phyloP scores from a whole-genome alignment of 1,139 yeast species.

The Geotrichum candidum region DNA sequence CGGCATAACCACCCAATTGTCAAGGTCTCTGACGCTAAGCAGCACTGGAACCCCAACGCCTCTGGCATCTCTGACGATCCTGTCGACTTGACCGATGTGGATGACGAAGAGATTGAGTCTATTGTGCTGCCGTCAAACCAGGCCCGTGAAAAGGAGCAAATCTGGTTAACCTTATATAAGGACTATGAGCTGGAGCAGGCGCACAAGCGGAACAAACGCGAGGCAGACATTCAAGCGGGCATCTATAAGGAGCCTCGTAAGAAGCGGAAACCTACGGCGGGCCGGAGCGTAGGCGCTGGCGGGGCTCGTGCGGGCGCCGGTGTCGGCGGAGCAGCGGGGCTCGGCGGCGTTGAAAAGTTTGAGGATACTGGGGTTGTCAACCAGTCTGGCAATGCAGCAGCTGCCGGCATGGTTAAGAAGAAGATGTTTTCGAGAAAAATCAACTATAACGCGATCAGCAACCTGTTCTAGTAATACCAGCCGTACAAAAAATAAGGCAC shows the following conservation, averaged over 20 bases:
- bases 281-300: neutral
- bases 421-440: constrained; percentile 12
- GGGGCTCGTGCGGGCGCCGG: neutral
- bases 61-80: constrained; percentile 53
- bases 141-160: constrained; percentile 59
- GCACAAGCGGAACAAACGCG: constrained; percentile 70
- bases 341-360: neutral
- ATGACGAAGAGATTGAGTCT: constrained; percentile 66
- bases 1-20: constrained; percentile 18
- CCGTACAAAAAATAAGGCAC: too few species aligned
- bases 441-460: constrained; percentile 12
- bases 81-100: constrained; percentile 65
- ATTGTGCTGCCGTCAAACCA: constrained; percentile 63
- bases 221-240: constrained; percentile 63
- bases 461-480: constrained; percentile 1
- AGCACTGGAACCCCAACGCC: constrained; percentile 28
- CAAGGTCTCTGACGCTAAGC: constrained; percentile 2
- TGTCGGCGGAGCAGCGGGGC: neutral
- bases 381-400: constrained; percentile 10
- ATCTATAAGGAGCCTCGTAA: constrained; percentile 35
- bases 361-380: neutral
- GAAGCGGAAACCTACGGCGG: constrained; percentile 21
- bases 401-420: constrained; percentile 12
- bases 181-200: constrained; percentile 85
- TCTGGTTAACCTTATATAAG: constrained; percentile 85